These are phyloP conservation scores for Xylaria sp. DNA, from an alignment of 2,329 filamentous ascomycete species.

Conservation along the genomic window DNA sequence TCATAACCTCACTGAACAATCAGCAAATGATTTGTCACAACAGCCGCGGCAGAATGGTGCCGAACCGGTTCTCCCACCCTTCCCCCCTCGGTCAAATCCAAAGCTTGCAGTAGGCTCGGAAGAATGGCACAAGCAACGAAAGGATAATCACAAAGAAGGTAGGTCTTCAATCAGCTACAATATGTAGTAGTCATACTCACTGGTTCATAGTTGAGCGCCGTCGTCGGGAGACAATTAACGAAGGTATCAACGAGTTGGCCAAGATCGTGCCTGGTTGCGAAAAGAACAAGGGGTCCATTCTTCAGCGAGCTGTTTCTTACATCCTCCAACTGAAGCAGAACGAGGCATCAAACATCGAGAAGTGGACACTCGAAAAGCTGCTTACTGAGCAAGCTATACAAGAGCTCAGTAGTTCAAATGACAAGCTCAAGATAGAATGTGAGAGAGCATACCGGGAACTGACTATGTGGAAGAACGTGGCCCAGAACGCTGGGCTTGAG, in stretches of 20 bases:
- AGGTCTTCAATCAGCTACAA: conserved; percentile 31
- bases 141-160: conserved; percentile 99
- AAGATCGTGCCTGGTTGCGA: conserved; percentile 98
- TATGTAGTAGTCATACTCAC: conserved; percentile 33
- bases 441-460: conserved; percentile 81
- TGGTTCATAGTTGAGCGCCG: conserved; percentile 83
- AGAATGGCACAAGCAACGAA: conserved; percentile 97
- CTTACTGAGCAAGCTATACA: conserved; percentile 89
- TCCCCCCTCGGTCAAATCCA: conserved; percentile 56
- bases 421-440: conserved; percentile 85
- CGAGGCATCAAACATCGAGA: conserved; percentile 92
- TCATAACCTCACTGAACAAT: conserved; percentile 52
- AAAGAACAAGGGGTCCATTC: conserved; percentile 98
- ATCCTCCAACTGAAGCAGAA: conserved; percentile 96
- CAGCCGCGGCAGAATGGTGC: conserved; percentile 55
- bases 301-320: conserved; percentile 92
- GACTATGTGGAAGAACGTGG: conserved; percentile 80
- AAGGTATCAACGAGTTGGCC: conserved; percentile 97
- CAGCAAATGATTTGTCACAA: conserved; percentile 43
- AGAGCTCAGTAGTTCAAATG: conserved; percentile 87
- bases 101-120: conserved; percentile 96
- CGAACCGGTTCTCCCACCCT: conserved; percentile 43
- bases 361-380: conserved; percentile 92
- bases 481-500: conserved; percentile 68
- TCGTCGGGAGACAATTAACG: conserved; percentile 97